phyloP scores from a whole-genome alignment of 1,139 yeast species.

The Pichia sp. region DNA sequence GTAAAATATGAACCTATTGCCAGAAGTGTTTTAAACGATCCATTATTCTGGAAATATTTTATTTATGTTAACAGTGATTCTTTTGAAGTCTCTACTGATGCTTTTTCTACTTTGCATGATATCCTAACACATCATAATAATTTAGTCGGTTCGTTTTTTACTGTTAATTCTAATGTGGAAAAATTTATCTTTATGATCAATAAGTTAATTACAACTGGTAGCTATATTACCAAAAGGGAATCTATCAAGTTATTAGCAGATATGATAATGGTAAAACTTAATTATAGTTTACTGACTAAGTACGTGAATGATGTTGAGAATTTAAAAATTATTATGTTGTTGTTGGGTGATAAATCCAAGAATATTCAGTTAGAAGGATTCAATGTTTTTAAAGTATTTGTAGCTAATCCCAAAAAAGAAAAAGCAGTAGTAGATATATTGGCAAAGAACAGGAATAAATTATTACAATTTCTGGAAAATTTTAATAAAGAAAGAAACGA shows the following conservation, averaged over 20 bases:
- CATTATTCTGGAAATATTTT: constrained; percentile 76
- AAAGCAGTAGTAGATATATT: constrained; percentile 75
- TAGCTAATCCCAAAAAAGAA: constrained; percentile 88
- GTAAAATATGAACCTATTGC: constrained; percentile 72
- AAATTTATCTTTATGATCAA: constrained; percentile 59
- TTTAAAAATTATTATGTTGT: constrained; percentile 76
- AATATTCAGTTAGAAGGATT: constrained; percentile 88
- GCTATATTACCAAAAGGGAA: constrained; percentile 90
- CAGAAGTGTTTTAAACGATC: constrained; percentile 44
- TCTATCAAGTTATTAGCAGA: constrained; percentile 73
- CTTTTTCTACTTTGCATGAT: constrained; percentile 71
- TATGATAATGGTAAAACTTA: constrained; percentile 66
- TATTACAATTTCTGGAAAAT: constrained; percentile 59
- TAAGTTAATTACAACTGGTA: constrained; percentile 62
- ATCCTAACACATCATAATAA: constrained; percentile 63
- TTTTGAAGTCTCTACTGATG: constrained; percentile 87
- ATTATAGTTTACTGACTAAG: constrained; percentile 63
- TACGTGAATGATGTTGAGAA: constrained; percentile 80
- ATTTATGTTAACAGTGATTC: constrained; percentile 67
- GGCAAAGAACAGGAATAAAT: constrained; percentile 72
- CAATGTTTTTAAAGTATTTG: constrained; percentile 86
- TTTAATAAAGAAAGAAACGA: constrained; percentile 59
- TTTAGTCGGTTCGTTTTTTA: constrained; percentile 63
- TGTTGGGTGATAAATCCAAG: constrained; percentile 81
- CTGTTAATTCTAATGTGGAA: constrained; percentile 38